phyloP scores from a whole-genome alignment of 768 basidiomycete species.

The Suillus americanus region DNA sequence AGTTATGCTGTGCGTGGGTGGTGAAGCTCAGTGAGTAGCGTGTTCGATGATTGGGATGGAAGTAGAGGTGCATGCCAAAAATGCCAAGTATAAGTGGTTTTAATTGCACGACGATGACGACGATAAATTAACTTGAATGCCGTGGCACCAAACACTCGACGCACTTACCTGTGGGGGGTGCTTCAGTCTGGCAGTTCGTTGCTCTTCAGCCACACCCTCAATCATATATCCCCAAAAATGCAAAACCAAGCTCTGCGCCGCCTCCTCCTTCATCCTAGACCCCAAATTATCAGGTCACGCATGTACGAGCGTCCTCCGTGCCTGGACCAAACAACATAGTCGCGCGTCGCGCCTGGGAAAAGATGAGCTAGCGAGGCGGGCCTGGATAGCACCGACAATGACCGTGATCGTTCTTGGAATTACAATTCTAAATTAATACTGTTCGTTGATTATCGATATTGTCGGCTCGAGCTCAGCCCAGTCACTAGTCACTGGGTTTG shows the following conservation, averaged over 20 bases:
- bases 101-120: neutral
- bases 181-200: neutral
- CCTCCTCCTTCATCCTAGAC: neutral
- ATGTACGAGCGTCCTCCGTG: neutral
- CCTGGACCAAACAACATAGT: neutral
- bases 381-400: no score
- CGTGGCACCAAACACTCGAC: neutral
- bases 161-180: neutral
- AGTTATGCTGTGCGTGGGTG: neutral
- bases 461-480: no score
- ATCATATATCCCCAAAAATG: neutral
- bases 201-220: neutral
- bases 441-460: no score
- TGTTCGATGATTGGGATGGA: neutral
- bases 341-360: neutral
- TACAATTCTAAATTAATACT: no score
- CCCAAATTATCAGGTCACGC: neutral
- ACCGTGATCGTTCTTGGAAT: no score
- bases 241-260: neutral
- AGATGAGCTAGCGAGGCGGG: neutral
- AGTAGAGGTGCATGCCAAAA: neutral
- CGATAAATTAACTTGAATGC: neutral
- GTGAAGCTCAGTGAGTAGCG: neutral
- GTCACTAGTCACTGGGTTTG: neutral
- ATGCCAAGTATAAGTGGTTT: neutral